These are phyloP conservation scores for Macrophomina phaseolina DNA, from an alignment of 2,329 filamentous ascomycete species.

Conservation along the genomic window DNA sequence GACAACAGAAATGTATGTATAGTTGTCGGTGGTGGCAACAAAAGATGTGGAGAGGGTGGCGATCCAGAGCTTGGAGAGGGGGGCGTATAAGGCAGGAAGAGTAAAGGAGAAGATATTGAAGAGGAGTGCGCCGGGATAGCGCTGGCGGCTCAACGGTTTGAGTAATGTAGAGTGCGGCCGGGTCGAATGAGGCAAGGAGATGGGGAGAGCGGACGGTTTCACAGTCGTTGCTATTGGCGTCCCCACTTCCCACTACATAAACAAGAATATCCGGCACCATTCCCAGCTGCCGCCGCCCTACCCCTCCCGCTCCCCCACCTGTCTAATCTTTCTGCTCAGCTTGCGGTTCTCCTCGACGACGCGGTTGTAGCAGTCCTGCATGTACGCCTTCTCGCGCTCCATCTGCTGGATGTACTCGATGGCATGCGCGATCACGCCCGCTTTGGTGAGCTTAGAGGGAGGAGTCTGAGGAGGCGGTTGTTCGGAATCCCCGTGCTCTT, in stretches of 20 bases:
- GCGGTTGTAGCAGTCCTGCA: too few relatives aligned
- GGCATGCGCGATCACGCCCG: too few relatives aligned
- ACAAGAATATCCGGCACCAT: neutral
- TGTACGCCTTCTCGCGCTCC: too few relatives aligned
- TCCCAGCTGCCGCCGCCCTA: too few relatives aligned
- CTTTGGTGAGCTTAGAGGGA: too few relatives aligned
- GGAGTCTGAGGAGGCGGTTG: too few relatives aligned
- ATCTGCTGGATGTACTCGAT: too few relatives aligned
- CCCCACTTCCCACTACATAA: neutral
- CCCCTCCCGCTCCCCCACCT: too few relatives aligned
- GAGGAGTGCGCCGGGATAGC: constrained; percentile 62
- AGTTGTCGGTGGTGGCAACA: constrained; percentile 69
- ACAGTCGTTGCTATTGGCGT: neutral
- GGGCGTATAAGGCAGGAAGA: constrained; percentile 70
- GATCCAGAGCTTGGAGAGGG: constrained; percentile 73
- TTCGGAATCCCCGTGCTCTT: too few relatives aligned
- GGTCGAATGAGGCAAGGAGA: constrained; percentile 34
- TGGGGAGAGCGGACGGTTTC: constrained; percentile 31
- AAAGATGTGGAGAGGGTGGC: constrained; percentile 66
- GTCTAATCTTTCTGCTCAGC: too few relatives aligned
- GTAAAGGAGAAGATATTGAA: constrained; percentile 69
- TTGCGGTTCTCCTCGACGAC: too few relatives aligned
- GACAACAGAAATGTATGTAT: constrained; percentile 72
- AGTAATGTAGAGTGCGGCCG: constrained; percentile 16
- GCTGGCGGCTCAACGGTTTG: neutral